Evolutionary conservation across 139 green algal species (phyloP).

Genomic region (Volvox reticuliferus): DNA sequence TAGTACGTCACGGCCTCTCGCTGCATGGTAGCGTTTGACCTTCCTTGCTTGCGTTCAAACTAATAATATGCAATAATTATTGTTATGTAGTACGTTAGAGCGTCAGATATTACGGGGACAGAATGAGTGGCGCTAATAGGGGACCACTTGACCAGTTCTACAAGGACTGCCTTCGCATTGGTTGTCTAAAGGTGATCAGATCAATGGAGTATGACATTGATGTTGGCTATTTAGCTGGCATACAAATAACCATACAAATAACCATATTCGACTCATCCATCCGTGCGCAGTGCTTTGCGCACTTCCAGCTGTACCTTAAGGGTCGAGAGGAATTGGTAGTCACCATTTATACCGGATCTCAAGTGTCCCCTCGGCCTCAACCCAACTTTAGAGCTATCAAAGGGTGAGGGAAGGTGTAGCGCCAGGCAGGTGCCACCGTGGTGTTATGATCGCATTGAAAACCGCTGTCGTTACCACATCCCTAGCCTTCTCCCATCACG

Average conservation of each 20-base stretch:
- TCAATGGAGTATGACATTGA: no score
- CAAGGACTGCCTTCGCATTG: slow-evolving; percentile 70
- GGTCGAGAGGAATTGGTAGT: slow-evolving; percentile 76
- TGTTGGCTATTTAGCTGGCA: not conserved
- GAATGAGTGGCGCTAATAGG: slow-evolving; percentile 16
- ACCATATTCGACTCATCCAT: not conserved
- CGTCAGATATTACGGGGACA: not conserved
- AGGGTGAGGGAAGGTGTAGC: slow-evolving; percentile 28
- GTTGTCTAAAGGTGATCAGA: slow-evolving; percentile 64
- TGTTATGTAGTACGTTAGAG: not conserved
- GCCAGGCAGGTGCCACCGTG: not conserved
- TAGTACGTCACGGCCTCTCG: no score
- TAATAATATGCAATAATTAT: not conserved
- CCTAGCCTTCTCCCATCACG: not conserved
- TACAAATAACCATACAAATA: not conserved
- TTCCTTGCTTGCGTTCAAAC: no score
- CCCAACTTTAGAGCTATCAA: slow-evolving; percentile 50
- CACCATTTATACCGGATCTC: slow-evolving; percentile 58
- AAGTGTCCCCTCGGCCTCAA: slow-evolving; percentile 16
- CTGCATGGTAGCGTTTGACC: no score
- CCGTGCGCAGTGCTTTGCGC: slow-evolving; percentile 64
- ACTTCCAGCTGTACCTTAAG: slow-evolving; percentile 76
- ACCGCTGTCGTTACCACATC: no score
- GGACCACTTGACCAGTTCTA: slow-evolving; percentile 74
- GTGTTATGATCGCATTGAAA: no score